Evolutionary conservation across 345 rosid genomes (phyloP), one percentile per base, ranked within the genome.

Genomic region (Noccaea caerulescens): DNA sequence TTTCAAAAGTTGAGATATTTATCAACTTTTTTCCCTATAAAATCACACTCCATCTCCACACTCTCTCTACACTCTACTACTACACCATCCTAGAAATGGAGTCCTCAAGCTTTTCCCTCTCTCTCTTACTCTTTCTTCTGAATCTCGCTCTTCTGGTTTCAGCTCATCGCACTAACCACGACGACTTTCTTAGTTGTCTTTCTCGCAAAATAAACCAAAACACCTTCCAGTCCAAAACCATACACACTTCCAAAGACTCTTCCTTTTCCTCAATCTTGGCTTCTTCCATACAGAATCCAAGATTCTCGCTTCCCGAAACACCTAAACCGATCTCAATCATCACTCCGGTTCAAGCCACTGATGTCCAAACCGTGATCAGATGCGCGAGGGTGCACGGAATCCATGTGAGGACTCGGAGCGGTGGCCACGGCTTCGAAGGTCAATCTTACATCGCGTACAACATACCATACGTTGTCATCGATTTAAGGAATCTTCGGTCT

Each of bases 381-480:
- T 86, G 88, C 42, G 73, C 83, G 7, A 71, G 46, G 54, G 47
- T 57, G 46, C 71, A 58, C 9, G 69, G 55, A 25, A 20, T 84
- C 39, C 81, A 82, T 12, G 5, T 82, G 14, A 79, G 82, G 75
- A 66, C 75, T 10, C 74, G 85, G 0, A 84, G 88, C 9, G 88
- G 88, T 2, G 88, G 88, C 34, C 90, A 86, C 16, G 90, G 84
- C 72, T 78, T 78, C 46, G 88, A 84, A 43, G 88, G 86, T 4
- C 73, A 84, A 20, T 83, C 88, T 0, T 87, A 85, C 55, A 70
- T 79, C 12, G 80, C 86, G 7, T 34, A 60, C 45, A 59, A 6
- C 11, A 66, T 27, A 45, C 82, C 87, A 1, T 87, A 83, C 32
- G 41, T 79, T 30, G 72, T 85, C 53, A 20, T 87, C 7, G 89